Conservation (phyloP, 495 filamentous ascomycete genomes). For the Trypethelium eluteriae region DNA sequence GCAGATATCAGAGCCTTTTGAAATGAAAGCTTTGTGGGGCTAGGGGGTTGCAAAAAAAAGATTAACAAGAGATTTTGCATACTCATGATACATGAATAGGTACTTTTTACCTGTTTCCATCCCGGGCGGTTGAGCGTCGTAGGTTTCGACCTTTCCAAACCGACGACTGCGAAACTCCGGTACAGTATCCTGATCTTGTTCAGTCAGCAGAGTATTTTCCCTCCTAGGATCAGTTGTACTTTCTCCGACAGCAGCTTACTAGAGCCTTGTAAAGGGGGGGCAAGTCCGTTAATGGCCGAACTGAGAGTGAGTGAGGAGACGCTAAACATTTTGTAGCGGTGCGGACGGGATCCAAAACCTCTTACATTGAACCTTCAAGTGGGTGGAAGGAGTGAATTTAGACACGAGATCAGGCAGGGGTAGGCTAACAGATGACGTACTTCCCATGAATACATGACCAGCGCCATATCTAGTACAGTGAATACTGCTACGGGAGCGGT, state of each 20-base stretch:
- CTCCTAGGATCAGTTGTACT: background rate
- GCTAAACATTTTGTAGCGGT: background rate
- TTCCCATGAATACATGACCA: background rate
- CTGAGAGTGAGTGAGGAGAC: background rate
- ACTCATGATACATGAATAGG: background rate
- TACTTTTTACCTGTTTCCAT: background rate
- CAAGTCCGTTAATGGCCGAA: background rate
- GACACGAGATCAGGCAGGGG: background rate
- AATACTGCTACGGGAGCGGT: background rate
- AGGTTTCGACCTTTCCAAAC: background rate
- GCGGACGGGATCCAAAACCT: background rate
- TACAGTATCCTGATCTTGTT: background rate
- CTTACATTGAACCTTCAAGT: background rate
- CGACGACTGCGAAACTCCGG: background rate
- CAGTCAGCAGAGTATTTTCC: background rate
- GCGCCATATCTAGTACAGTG: background rate
- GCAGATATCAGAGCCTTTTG: background rate
- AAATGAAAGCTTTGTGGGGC: background rate
- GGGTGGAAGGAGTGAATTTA: background rate
- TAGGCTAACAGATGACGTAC: background rate
- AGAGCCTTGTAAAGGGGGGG: background rate
- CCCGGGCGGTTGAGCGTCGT: background rate
- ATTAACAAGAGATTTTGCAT: background rate
- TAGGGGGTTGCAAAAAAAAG: background rate
- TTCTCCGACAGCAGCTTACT: background rate